Conservation (phyloP, 352 stramenopile species). For the Phytophthora capsici region DNA sequence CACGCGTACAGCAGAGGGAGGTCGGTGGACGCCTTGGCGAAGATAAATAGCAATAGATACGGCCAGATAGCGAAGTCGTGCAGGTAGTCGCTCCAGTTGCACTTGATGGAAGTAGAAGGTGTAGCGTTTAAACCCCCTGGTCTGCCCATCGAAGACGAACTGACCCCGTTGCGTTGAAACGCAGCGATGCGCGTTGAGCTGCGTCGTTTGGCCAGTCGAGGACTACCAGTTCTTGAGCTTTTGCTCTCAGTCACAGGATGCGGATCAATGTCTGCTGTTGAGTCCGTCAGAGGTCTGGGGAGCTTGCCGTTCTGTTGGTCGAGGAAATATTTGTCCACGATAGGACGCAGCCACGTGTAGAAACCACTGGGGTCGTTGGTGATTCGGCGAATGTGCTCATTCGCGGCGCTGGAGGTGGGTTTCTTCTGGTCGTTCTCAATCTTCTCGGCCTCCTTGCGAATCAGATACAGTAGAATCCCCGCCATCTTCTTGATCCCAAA, state of each 20-base stretch:
- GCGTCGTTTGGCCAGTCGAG: slow-evolving; percentile 25
- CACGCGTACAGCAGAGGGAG: slow-evolving; percentile 57
- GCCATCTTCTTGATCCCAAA: slow-evolving; percentile 88
- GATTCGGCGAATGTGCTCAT: slow-evolving; percentile 70
- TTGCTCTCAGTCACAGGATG: slow-evolving; percentile 13
- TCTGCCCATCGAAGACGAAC: slow-evolving; percentile 3
- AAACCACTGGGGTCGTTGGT: slow-evolving; percentile 76
- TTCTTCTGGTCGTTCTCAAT: slow-evolving; percentile 69
- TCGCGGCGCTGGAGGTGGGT: slow-evolving; percentile 20
- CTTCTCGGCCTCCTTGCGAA: slow-evolving; percentile 82
- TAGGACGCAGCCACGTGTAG: slow-evolving; percentile 73
- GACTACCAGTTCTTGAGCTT: slow-evolving; percentile 24
- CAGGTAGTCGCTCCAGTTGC: slow-evolving; percentile 59
- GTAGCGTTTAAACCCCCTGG: slow-evolving; percentile 3
- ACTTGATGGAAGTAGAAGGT: slow-evolving; percentile 6
- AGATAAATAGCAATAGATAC: slow-evolving; percentile 68
- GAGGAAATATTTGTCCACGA: slow-evolving; percentile 73
- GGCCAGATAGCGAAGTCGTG: slow-evolving; percentile 80
- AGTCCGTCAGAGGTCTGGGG: slow-evolving; percentile 37
- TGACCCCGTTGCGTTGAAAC: slow-evolving; percentile 35
- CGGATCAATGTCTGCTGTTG: slow-evolving; percentile 8
- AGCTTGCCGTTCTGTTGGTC: slow-evolving; percentile 48
- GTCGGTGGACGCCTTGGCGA: slow-evolving; percentile 47
- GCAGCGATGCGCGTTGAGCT: slow-evolving; percentile 41
- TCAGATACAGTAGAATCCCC: slow-evolving; percentile 75